phyloP scores from a whole-genome alignment of 2,329 filamentous ascomycete species.

The Cadophora malorum region DNA sequence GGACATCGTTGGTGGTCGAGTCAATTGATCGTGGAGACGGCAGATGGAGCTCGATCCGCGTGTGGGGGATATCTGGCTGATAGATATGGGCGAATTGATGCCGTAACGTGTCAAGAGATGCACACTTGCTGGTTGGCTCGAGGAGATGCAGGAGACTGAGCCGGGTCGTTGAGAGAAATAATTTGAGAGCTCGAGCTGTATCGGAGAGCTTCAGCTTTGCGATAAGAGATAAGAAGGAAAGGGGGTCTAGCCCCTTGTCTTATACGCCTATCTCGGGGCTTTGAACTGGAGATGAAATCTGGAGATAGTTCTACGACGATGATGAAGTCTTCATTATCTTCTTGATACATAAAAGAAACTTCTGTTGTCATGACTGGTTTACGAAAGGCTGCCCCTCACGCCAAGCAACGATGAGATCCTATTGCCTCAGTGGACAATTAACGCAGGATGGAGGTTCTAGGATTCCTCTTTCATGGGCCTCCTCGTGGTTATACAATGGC shows the following conservation, averaged over 20 bases:
- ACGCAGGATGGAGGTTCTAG: background rate
- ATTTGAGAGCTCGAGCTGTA: slow-evolving; percentile 3
- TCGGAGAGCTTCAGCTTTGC: slow-evolving; percentile 4
- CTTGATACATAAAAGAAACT: background rate
- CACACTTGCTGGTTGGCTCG: background rate
- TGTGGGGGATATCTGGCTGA: slow-evolving; percentile 2
- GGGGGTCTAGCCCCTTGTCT: slow-evolving; percentile 1
- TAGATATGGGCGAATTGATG: background rate
- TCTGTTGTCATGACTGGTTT: background rate
- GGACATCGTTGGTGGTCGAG: background rate
- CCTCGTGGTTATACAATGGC: background rate
- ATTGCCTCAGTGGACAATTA: background rate
- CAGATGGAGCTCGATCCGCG: slow-evolving; percentile 1
- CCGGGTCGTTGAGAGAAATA: background rate
- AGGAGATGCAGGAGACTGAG: background rate
- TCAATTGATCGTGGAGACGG: background rate
- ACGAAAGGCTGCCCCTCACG: background rate
- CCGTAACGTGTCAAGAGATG: slow-evolving; percentile 9
- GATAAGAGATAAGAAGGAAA: slow-evolving; percentile 7
- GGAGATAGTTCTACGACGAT: background rate
- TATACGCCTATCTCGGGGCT: background rate
- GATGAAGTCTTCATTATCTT: background rate
- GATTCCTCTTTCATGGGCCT: background rate
- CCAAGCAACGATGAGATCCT: background rate
- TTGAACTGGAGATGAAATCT: background rate